Conservation (phyloP, 1,139 yeast species). For the Kazachstania sp. region DNA sequence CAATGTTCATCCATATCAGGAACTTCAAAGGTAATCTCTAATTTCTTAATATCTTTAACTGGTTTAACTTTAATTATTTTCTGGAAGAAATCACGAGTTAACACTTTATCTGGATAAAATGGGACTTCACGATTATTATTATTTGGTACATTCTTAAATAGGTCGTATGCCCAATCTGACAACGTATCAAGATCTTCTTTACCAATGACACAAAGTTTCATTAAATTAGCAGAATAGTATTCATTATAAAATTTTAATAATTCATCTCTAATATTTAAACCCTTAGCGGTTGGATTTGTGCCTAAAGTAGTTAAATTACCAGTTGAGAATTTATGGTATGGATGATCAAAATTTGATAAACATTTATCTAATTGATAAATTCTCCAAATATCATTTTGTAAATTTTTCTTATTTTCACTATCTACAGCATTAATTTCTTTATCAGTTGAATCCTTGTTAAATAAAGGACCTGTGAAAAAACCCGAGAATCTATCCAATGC, state of each 20-base stretch:
- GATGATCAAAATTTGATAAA: constrained; percentile 62
- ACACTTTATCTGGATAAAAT: constrained; percentile 38
- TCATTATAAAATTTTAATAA: constrained; percentile 52
- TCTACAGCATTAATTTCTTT: constrained; percentile 93
- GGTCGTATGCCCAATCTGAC: constrained; percentile 59
- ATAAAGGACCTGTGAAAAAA: constrained; percentile 80
- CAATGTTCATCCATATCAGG: constrained; percentile 66
- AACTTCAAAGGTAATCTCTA: constrained; percentile 61
- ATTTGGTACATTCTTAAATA: constrained; percentile 58
- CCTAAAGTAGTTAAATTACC: constrained; percentile 60
- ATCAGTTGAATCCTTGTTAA: constrained; percentile 73
- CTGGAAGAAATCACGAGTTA: constrained; percentile 41
- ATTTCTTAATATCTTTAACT: constrained; percentile 64
- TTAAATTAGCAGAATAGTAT: constrained; percentile 66
- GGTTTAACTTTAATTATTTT: constrained; percentile 64
- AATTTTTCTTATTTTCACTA: constrained; percentile 87
- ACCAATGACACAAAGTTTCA: constrained; percentile 82
- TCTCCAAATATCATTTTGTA: constrained; percentile 87
- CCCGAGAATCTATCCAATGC: constrained; percentile 91
- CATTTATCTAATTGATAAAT: constrained; percentile 74
- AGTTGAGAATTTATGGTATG: constrained; percentile 67
- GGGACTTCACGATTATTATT: constrained; percentile 34
- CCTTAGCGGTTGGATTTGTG: constrained; percentile 42
- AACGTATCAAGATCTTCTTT: constrained; percentile 68
- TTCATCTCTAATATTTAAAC: constrained; percentile 56